phyloP scores from a whole-genome alignment of 441 rosid genomes.

The Bruguiera hainesii region DNA sequence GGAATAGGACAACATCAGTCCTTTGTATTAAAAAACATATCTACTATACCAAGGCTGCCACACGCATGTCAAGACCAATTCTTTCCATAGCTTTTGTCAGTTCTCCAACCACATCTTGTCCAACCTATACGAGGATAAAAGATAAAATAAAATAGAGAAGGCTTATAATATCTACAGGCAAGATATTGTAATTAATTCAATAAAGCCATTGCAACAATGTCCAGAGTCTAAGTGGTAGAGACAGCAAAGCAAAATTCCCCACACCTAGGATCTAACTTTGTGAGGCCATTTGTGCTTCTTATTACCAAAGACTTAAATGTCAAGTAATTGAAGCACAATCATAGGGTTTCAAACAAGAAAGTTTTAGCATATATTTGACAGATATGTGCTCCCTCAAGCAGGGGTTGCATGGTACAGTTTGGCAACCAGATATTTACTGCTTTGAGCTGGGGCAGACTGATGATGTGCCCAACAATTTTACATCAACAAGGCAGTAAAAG shows the following conservation, averaged over 20 bases:
- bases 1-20: constrained; percentile 4
- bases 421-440: too few relatives aligned
- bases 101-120: constrained; percentile 86
- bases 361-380: not conserved
- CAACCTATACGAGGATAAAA: constrained; percentile 50
- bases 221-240: not conserved
- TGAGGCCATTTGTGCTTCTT: not conserved
- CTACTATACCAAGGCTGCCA: constrained; percentile 73
- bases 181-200: not conserved
- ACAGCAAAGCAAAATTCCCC: not conserved
- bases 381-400: not conserved
- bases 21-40: constrained; percentile 5
- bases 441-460: too few relatives aligned
- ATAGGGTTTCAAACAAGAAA: not conserved
- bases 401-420: too few relatives aligned
- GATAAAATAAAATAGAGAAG: constrained; percentile 10
- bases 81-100: constrained; percentile 80
- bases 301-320: not conserved
- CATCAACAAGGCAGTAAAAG: too few relatives aligned
- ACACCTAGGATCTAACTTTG: too few relatives aligned
- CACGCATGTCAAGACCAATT: constrained; percentile 86
- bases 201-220: not conserved
- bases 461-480: too few relatives aligned
- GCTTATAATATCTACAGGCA: constrained; percentile 8
- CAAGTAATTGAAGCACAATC: not conserved